These are phyloP conservation scores for Fusarium sp. DNA, from an alignment of 2,329 filamentous ascomycete genomes.

Conservation along the genomic window DNA sequence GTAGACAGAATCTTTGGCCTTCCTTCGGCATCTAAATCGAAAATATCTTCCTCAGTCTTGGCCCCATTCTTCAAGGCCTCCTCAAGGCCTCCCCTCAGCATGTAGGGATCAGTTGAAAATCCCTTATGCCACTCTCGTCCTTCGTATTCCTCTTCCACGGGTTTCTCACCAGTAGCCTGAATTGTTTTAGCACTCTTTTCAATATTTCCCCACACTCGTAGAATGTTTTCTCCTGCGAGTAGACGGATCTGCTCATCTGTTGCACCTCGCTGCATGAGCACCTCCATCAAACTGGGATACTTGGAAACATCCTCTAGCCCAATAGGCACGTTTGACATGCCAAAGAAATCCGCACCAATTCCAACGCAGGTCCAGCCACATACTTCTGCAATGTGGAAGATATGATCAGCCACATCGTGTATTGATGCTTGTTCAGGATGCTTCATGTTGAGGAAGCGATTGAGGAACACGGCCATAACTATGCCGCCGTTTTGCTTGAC, in stretches of 20 bases:
- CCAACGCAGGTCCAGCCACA: constrained; percentile 51
- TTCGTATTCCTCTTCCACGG: constrained; percentile 44
- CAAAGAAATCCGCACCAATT: constrained; percentile 50
- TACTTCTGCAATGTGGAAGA: constrained; percentile 42
- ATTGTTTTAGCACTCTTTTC: constrained; percentile 41
- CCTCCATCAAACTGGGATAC: constrained; percentile 47
- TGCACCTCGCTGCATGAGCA: constrained; percentile 44
- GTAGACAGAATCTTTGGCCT: not conserved
- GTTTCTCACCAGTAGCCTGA: constrained; percentile 31
- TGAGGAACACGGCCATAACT: constrained; percentile 52
- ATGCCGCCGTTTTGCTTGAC: constrained; percentile 51
- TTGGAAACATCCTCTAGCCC: constrained; percentile 48
- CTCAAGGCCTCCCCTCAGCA: constrained; percentile 33
- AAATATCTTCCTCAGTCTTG: constrained; percentile 7
- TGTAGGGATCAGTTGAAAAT: constrained; percentile 37
- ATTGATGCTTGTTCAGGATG: constrained; percentile 45
- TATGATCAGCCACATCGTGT: constrained; percentile 50
- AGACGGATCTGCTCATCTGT: constrained; percentile 43
- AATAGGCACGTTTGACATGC: constrained; percentile 42
- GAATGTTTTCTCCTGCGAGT: constrained; percentile 43
- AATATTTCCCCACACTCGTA: constrained; percentile 43
- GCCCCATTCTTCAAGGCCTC: constrained; percentile 21
- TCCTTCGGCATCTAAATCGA: constrained; percentile 1
- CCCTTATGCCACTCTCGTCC: constrained; percentile 43
- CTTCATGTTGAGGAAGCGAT: constrained; percentile 46